phyloP scores from a whole-genome alignment of 2,329 filamentous ascomycete genomes.

The Aureobasidium subglaciale region DNA sequence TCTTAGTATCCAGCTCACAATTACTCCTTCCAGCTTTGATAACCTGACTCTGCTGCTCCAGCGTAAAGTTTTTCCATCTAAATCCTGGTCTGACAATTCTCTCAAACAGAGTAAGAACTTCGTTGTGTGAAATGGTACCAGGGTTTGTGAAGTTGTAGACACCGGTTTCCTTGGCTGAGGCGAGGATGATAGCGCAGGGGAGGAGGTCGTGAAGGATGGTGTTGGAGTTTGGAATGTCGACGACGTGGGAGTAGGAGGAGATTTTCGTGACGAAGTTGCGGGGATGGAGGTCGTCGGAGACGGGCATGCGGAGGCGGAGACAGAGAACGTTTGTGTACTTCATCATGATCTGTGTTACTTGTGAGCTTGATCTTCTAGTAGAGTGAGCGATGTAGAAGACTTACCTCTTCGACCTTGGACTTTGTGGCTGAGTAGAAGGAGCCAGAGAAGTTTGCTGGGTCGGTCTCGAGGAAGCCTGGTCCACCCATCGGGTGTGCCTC shows the following conservation, averaged over 20 bases:
- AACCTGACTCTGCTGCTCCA: slow-evolving; percentile 60
- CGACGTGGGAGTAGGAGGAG: slow-evolving; percentile 55
- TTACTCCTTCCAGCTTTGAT: slow-evolving; percentile 62
- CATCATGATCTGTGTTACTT: slow-evolving; percentile 47
- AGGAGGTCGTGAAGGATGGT: slow-evolving; percentile 59
- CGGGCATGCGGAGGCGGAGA: slow-evolving; percentile 62
- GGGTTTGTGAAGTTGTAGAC: slow-evolving; percentile 67
- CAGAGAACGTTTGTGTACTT: slow-evolving; percentile 56
- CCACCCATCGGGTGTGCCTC: slow-evolving; percentile 54
- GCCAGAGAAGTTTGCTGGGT: slow-evolving; percentile 57
- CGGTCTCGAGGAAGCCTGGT: slow-evolving; percentile 54
- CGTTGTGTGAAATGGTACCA: slow-evolving; percentile 63
- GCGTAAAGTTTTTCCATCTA: slow-evolving; percentile 58
- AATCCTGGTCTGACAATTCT: slow-evolving; percentile 56
- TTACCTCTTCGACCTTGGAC: slow-evolving; percentile 56
- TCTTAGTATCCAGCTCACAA: slow-evolving; percentile 55
- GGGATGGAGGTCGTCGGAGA: slow-evolving; percentile 58
- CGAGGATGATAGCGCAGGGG: slow-evolving; percentile 53
- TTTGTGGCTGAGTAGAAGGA: slow-evolving; percentile 65
- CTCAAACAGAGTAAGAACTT: slow-evolving; percentile 56
- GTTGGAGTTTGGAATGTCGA: slow-evolving; percentile 63
- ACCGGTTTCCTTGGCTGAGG: slow-evolving; percentile 55
- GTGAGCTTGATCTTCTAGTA: not conserved
- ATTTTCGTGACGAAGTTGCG: slow-evolving; percentile 67
- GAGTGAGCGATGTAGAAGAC: slow-evolving; percentile 19